phyloP scores from a whole-genome alignment of 2,329 filamentous ascomycete genomes.

The Colletotrichum chlorophyti region DNA sequence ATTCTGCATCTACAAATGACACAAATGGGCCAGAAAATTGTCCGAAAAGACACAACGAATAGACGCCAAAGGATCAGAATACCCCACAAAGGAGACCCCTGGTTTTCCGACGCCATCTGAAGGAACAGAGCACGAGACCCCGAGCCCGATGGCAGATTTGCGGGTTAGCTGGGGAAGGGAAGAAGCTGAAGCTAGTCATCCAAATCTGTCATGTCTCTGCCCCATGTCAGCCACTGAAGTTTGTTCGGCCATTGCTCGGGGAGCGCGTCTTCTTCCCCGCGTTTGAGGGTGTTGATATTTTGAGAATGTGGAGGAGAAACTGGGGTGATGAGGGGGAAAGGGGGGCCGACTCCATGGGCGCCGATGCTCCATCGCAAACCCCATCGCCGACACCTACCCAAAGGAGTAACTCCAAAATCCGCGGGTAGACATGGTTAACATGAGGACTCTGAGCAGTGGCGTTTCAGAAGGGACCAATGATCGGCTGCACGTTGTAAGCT shows the following conservation, averaged over 20 bases:
- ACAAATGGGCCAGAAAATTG: no score
- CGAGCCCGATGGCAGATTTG: background rate
- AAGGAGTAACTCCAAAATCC: background rate
- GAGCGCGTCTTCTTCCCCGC: slow-evolving; percentile 1
- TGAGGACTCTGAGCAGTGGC: background rate
- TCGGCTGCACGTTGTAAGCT: slow-evolving; percentile 4
- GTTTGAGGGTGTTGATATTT: background rate
- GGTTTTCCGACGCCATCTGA: background rate
- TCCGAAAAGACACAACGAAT: no score
- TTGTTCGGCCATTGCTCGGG: background rate
- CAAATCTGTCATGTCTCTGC: background rate
- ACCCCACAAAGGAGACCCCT: no score
- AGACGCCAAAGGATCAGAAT: no score
- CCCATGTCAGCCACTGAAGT: background rate
- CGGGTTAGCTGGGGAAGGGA: background rate
- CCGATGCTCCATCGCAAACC: background rate
- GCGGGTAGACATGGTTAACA: background rate
- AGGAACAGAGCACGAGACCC: no score
- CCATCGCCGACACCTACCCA: slow-evolving; percentile 4
- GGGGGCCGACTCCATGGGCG: background rate
- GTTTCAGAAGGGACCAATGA: slow-evolving; percentile 13
- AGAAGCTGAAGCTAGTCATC: background rate
- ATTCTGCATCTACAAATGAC: no score
- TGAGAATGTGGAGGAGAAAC: slow-evolving; percentile 1
- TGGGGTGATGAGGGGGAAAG: slow-evolving; percentile 3